Evolutionary conservation across 75 land plant genomes (phyloP), one percentile per base, ranked within the genome.

Genomic region (Azolla pinnata): DNA sequence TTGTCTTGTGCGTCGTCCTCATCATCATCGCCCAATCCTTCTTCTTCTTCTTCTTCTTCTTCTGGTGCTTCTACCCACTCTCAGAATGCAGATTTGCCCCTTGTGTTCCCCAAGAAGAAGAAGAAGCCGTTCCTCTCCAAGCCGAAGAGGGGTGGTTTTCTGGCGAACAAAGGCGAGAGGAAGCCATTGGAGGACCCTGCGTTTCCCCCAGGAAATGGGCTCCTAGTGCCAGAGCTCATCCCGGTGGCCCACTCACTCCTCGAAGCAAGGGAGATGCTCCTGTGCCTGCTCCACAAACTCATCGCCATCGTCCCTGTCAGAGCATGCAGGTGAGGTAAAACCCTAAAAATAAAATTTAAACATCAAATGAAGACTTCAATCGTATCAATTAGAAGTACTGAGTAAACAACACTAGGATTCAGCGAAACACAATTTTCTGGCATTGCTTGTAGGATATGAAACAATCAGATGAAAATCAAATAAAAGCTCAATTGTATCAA

Each of bases 301-400:
- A 9, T 92, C 67, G 80, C 74, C 40, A 58, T 70, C 33, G 35
- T 88, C 58, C 79, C 89, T 18, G 79, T 92, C 10, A 75, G 81
- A 64, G 89, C 73, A 60, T 92, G 93, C 79, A 82, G 88, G 97
- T 88, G n/a, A n/a, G n/a, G n/a, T n/a, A n/a, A n/a, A n/a, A n/a
- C n/a, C n/a, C n/a, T n/a, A n/a, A n/a, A n/a, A n/a, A n/a, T n/a
- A n/a, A n/a, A n/a, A n/a, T n/a, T n/a, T n/a, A n/a, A n/a, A n/a
- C n/a, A n/a, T n/a, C n/a, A n/a, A n/a, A n/a, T n/a, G n/a, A n/a
- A n/a, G n/a, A n/a, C n/a, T n/a, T n/a, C n/a, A n/a, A n/a, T n/a
- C n/a, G n/a, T n/a, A n/a, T n/a, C n/a, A n/a, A n/a, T n/a, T n/a
- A n/a, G n/a, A n/a, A n/a, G n/a, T n/a, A n/a, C n/a, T n/a, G n/a